These are phyloP conservation scores for Fennellomyces sp. DNA, from an alignment of 371 early-diverging fungal species.

Conservation along the genomic window DNA sequence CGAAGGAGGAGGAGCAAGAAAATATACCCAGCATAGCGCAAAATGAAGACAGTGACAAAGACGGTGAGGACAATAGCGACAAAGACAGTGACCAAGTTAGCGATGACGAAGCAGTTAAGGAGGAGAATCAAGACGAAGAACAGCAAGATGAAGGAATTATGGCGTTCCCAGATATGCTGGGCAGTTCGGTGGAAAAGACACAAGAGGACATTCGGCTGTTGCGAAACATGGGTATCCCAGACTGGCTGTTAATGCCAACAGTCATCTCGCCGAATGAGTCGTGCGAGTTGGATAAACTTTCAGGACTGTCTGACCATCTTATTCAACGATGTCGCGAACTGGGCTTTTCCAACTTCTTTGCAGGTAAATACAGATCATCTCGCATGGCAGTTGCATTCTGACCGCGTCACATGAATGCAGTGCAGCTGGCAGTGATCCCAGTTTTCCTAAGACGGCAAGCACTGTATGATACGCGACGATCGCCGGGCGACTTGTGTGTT, in stretches of 20 bases:
- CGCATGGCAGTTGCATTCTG: neutral
- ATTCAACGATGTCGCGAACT: conserved; percentile 63
- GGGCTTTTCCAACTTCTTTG: conserved; percentile 80
- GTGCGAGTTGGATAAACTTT: conserved; percentile 40
- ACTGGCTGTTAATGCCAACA: conserved; percentile 84
- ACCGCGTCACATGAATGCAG: too few relatives aligned
- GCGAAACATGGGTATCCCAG: conserved; percentile 76
- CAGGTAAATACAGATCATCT: conserved; percentile 37
- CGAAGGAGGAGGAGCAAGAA: neutral
- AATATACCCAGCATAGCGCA: neutral
- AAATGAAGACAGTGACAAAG: neutral
- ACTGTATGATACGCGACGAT: conserved; percentile 52
- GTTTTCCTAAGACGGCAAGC: conserved; percentile 64
- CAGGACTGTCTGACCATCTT: conserved; percentile 63
- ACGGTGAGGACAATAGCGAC: neutral
- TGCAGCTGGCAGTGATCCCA: conserved; percentile 89
- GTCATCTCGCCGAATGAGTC: conserved; percentile 64
- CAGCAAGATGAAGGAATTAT: conserved; percentile 32
- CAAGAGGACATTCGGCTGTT: conserved; percentile 40
- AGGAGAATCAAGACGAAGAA: conserved; percentile 9
- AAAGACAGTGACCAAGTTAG: neutral
- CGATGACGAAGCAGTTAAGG: neutral
- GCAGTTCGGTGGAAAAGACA: conserved; percentile 26
- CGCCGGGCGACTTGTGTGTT: conserved; percentile 84
- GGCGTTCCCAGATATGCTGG: conserved; percentile 44